phyloP scores from a whole-genome alignment of 2,329 filamentous ascomycete species.

The Pseudocercospora musae region DNA sequence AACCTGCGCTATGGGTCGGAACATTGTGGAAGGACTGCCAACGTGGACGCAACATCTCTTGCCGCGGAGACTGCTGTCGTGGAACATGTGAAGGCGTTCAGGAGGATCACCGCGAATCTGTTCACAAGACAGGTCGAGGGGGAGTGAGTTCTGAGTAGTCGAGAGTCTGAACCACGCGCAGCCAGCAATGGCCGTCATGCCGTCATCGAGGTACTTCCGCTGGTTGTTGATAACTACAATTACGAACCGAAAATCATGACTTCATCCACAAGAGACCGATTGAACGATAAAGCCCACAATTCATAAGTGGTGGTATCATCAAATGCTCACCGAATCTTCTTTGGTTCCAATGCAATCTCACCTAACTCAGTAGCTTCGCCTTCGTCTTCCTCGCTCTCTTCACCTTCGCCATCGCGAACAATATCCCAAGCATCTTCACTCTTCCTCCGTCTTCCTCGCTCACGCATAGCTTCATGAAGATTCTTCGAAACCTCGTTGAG shows the following conservation, averaged over 20 bases:
- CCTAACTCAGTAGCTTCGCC: constrained; percentile 13
- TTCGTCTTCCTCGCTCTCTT: constrained; percentile 20
- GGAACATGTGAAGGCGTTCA: background rate
- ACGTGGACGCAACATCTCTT: background rate
- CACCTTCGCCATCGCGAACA: constrained; percentile 19
- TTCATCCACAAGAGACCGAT: constrained; percentile 7
- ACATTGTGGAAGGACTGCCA: too few species aligned
- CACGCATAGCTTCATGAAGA: constrained; percentile 80
- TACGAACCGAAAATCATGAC: background rate
- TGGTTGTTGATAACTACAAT: constrained; percentile 11
- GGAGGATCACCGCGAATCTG: too few species aligned
- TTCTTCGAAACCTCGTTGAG: constrained; percentile 80
- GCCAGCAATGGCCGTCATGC: background rate
- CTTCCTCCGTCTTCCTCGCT: constrained; percentile 63
- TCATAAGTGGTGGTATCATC: background rate
- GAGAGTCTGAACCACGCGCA: background rate
- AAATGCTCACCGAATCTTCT: constrained; percentile 22
- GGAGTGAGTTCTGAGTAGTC: background rate
- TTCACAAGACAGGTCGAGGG: too few species aligned
- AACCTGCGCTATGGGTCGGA: background rate
- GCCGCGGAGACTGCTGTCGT: background rate
- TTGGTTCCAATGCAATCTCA: constrained; percentile 17
- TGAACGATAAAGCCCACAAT: constrained; percentile 6
- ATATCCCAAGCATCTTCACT: constrained; percentile 29
- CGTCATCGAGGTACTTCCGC: background rate